Percentiles rank a stretch among this genome's conserved stretches.
These are phyloP conservation scores for Colletotrichum tofieldiae DNA, from an alignment of 2,329 filamentous ascomycete genomes.

Conservation along the genomic window DNA sequence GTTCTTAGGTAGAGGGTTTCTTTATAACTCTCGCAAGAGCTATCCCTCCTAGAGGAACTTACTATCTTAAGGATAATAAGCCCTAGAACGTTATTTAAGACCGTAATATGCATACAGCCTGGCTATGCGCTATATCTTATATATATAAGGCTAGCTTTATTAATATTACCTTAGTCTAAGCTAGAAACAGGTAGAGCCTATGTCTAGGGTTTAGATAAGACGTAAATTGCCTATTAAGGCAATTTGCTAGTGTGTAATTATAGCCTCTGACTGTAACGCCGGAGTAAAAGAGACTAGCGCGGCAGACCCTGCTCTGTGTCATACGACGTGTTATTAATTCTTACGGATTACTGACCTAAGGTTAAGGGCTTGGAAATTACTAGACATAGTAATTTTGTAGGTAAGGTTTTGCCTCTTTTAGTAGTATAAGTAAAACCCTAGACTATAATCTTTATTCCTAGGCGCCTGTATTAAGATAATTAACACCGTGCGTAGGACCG, in stretches of 20 bases:
- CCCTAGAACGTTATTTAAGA: not conserved
- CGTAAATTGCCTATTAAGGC: not conserved
- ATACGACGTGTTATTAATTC: not conserved
- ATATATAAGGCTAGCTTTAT: not conserved
- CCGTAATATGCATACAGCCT: not conserved
- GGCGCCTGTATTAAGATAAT: not conserved
- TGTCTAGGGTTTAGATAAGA: not conserved
- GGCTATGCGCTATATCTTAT: not conserved
- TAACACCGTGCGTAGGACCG: not conserved
- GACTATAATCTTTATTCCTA: not conserved
- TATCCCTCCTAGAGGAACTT: constrained; percentile 11
- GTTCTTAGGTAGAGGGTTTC: constrained; percentile 2
- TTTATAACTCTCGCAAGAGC: not conserved
- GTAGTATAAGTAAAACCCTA: not conserved
- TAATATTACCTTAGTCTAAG: constrained; percentile 3
- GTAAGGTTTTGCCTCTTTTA: not conserved
- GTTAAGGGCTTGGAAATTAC: constrained; percentile 1
- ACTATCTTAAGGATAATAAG: not conserved
- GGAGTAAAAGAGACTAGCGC: not conserved
- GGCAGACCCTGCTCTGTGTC: not conserved
- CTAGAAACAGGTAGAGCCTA: no score
- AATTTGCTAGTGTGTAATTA: not conserved
- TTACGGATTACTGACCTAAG: not conserved
- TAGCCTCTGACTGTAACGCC: not conserved
- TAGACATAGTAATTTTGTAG: not conserved